Base-by-base conservation (phyloP, 2,329 filamentous ascomycete species). In the Ilyonectria destructans region DNA sequence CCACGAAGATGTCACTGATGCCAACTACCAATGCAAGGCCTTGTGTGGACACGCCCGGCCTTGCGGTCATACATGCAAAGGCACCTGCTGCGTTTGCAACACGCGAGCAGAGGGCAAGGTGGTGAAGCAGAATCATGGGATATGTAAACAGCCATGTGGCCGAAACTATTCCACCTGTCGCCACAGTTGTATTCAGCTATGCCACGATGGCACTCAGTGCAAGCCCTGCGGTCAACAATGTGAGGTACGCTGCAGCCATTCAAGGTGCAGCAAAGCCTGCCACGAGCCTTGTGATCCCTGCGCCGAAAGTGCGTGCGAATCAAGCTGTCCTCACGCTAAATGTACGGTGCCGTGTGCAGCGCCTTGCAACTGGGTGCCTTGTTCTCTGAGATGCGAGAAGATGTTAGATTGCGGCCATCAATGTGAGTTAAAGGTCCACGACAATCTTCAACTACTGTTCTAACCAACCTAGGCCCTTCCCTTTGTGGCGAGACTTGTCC, bases 331-430 rank as follows among this genome's bases (percentile, higher is more conserved):
- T 8, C 91, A 93, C 71, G 74, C 79, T 40, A 80, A 71, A 2
- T 88, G 85, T 59, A 78, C 78, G 0, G 84, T 89, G 83, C 88
- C 88, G 3, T 93, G 92, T 68, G 89, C 90, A 0, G 91, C 87
- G 0, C 91, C 92, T 0, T 94, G 91, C 75, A 83, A 92, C 70
- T 86, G 89, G 80, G 74, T 93, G 0, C 92, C 92, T 1, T 94
- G 91, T 75, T 87, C 86, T 1, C 77, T 84, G 71, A 83, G 91
- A 9, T 94, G 92, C 74, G 74, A 81, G 3, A 82, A 86, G 31
- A 17, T 65, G 0, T 77, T 93, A 4, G 19, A 29, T 0, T 93
- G 91, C 73, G 88, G 88, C 1, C 90, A 93, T 76, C 87, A 83
- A 75, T 93, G 89, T 81, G 59, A 73, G 69, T 59, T 19, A 10